These are phyloP conservation scores for Saccharomycopsis fodiens DNA, from an alignment of 805 yeast genomes.

Conservation along the genomic window DNA sequence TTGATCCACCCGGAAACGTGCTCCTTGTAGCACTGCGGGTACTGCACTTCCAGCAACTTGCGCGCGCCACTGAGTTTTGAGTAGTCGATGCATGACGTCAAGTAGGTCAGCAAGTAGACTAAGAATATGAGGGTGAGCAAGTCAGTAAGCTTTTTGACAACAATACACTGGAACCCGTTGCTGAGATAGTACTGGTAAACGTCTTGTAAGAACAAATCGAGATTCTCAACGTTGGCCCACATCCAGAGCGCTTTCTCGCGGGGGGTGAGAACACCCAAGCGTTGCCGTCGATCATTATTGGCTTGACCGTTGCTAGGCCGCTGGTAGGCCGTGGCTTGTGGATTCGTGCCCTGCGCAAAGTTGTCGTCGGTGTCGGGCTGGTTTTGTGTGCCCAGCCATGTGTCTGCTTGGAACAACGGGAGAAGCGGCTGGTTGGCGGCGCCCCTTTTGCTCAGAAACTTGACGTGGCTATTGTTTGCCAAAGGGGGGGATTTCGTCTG, in stretches of 20 bases:
- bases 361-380: slow-evolving; percentile 22
- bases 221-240: slow-evolving; percentile 93
- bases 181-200: slow-evolving; percentile 79
- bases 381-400: no score
- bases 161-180: slow-evolving; percentile 76
- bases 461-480: not conserved
- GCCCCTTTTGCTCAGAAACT: not conserved
- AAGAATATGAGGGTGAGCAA: slow-evolving; percentile 72
- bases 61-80: slow-evolving; percentile 30
- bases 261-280: slow-evolving; percentile 42
- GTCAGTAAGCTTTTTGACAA: slow-evolving; percentile 57
- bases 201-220: slow-evolving; percentile 80
- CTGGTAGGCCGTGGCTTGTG: not conserved
- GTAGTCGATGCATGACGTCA: slow-evolving; percentile 76
- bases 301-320: slow-evolving; percentile 16
- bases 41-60: slow-evolving; percentile 30
- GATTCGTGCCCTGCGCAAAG: not conserved
- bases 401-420: slow-evolving; percentile 20
- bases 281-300: slow-evolving; percentile 24
- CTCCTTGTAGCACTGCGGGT: slow-evolving; percentile 32
- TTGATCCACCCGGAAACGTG: slow-evolving; percentile 21
- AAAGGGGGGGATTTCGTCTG: not conserved
- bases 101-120: slow-evolving; percentile 67
- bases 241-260: slow-evolving; percentile 82
- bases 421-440: not conserved